These are phyloP conservation scores for Wallemia hederae DNA, from an alignment of 1,284 basidiomycete genomes.

Conservation along the genomic window DNA sequence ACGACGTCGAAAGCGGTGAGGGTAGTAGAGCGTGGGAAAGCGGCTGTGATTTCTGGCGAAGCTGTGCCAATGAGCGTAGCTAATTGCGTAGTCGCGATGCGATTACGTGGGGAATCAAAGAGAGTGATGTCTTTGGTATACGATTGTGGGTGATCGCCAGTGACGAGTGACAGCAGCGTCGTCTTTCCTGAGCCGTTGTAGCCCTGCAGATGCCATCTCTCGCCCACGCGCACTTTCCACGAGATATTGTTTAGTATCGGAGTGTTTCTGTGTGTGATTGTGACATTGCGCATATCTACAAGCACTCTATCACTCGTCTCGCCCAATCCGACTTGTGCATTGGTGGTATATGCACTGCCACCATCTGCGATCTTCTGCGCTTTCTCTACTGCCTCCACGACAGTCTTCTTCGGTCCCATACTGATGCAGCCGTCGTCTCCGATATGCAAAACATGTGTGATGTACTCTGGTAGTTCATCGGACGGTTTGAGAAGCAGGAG, in stretches of 20 bases:
- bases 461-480: constrained; percentile 52
- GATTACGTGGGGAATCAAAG: constrained; percentile 36
- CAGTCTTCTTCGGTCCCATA: constrained; percentile 22
- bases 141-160: constrained; percentile 82
- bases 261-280: constrained; percentile 33
- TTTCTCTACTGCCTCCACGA: constrained; percentile 10
- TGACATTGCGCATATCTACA: constrained; percentile 33
- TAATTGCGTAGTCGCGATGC: constrained; percentile 28
- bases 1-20: constrained; percentile 48
- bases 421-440: constrained; percentile 20
- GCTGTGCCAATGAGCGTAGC: constrained; percentile 40
- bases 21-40: constrained; percentile 47
- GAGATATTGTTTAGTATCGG: constrained; percentile 41
- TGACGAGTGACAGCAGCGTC: constrained; percentile 65
- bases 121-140: constrained; percentile 46
- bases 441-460: constrained; percentile 42
- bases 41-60: constrained; percentile 66
- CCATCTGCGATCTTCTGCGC: constrained; percentile 3
- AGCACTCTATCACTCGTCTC: constrained; percentile 17
- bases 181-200: constrained; percentile 85
- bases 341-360: constrained; percentile 1
- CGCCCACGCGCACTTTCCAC: constrained; percentile 49
- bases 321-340: constrained; percentile 2
- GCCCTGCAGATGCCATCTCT: constrained; percentile 64
- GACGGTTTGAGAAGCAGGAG: constrained; percentile 52